Evolutionary conservation across 2,329 filamentous ascomycete species (phyloP).

Genomic region (Dothidotthia symphoricarpi): DNA sequence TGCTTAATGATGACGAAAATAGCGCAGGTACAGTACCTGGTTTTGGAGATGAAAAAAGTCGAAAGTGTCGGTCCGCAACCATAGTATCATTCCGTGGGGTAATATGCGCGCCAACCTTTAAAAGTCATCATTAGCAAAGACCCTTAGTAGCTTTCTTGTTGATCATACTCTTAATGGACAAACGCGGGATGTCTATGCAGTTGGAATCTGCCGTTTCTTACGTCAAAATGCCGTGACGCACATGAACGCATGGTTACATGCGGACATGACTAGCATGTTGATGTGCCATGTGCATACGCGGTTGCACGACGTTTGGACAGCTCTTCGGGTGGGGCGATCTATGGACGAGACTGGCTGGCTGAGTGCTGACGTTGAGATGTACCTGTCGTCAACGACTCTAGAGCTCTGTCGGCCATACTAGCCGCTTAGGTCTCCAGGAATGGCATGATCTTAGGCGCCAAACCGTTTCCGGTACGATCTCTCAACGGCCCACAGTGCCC

Average conservation of each 20-base stretch:
- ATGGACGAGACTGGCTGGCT: constrained; percentile 21
- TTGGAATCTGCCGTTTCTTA: constrained; percentile 13
- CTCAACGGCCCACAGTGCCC: constrained; percentile 20
- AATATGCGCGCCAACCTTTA: too few species aligned
- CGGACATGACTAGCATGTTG: constrained; percentile 11
- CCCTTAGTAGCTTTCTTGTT: constrained; percentile 2
- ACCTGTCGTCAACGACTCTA: constrained; percentile 30
- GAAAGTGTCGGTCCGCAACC: too few species aligned
- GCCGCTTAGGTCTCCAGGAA: constrained; percentile 13
- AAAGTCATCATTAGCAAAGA: constrained; percentile 10
- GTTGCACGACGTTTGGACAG: constrained; percentile 4
- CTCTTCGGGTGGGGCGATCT: constrained; percentile 12
- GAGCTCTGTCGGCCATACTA: constrained; percentile 9
- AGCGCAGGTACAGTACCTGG: constrained; percentile 11
- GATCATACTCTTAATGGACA: constrained; percentile 1
- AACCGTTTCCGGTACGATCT: constrained; percentile 14
- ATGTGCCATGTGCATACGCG: constrained; percentile 17
- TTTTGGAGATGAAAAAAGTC: too few species aligned
- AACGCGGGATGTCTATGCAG: constrained; percentile 21
- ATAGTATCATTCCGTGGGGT: too few species aligned
- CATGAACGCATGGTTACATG: not conserved
- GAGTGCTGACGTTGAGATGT: constrained; percentile 29
- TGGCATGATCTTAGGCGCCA: constrained; percentile 13
- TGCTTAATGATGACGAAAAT: constrained; percentile 24
- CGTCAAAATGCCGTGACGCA: constrained; percentile 15